A percentile compares a stretch with the other conserved stretches of the same genome.
These are phyloP conservation scores for Candida adriatica DNA, from an alignment of 805 yeast species.

Conservation along the genomic window DNA sequence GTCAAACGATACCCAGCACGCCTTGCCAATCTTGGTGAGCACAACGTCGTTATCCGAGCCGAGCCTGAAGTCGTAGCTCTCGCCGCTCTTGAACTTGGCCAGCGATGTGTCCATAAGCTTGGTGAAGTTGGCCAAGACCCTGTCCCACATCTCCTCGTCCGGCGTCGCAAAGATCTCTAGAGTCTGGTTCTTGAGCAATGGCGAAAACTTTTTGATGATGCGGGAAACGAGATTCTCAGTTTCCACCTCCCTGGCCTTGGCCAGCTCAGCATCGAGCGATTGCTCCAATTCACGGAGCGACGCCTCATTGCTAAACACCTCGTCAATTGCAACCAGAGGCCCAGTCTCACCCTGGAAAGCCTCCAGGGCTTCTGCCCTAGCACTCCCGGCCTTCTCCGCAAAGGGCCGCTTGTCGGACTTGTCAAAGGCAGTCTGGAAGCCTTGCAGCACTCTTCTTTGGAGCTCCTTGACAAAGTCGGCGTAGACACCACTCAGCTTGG, in stretches of 20 bases:
- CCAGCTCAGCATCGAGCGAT: slow-evolving; percentile 23
- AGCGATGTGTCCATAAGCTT: slow-evolving; percentile 26
- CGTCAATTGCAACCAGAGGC: slow-evolving; percentile 16
- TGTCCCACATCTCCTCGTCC: slow-evolving; percentile 53
- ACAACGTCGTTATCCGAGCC: slow-evolving; percentile 46
- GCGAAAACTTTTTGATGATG: slow-evolving; percentile 39
- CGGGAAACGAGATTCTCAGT: slow-evolving; percentile 31
- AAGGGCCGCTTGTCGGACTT: slow-evolving; percentile 27
- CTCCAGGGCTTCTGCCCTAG: slow-evolving; percentile 22
- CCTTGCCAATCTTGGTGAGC: slow-evolving; percentile 36
- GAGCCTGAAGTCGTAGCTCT: slow-evolving; percentile 53
- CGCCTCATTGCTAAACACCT: slow-evolving; percentile 23
- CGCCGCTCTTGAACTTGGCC: slow-evolving; percentile 22
- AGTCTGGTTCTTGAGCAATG: slow-evolving; percentile 44
- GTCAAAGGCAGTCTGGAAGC: slow-evolving; percentile 24
- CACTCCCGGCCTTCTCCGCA: slow-evolving; percentile 26
- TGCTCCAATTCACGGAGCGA: slow-evolving; percentile 28
- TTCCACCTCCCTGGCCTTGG: slow-evolving; percentile 18
- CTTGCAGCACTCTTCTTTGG: slow-evolving; percentile 26
- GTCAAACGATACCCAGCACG: slow-evolving; percentile 62
- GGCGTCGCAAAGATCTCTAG: slow-evolving; percentile 45
- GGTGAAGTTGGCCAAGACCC: slow-evolving; percentile 39
- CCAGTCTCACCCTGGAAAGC: slow-evolving; percentile 12
- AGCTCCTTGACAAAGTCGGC: slow-evolving; percentile 33
- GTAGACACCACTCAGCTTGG: slow-evolving; percentile 37